Evolutionary conservation across 192 early-diverging fungal species (phyloP), one percentile per base, ranked within the genome.

Genomic region (Mortierella hygrophila): DNA sequence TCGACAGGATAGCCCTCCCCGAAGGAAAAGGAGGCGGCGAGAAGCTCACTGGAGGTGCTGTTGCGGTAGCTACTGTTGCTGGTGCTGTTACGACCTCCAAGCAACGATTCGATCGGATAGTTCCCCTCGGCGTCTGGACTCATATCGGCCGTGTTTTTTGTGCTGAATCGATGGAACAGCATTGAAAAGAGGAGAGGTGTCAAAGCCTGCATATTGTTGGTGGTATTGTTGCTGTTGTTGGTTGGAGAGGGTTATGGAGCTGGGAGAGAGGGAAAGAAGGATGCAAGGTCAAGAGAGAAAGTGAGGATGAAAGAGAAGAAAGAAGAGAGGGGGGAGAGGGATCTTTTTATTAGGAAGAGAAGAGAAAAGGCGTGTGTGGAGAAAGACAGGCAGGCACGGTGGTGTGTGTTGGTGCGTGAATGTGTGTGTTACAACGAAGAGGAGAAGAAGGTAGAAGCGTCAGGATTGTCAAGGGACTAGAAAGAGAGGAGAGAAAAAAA

Each of bases 131-230:
- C 20, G 60, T 63, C 41, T 18, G 72, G 18, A 37, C 70, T 32
- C 35, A 26, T n/a, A 26, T 68, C 78, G 23, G 78, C 23, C 10
- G 55, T 63, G 37, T 75, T 13, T 42, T 29, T 52, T 20, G 63
- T 47, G 75, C 49, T 70, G 75, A 29, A 77, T 60, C 84, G 84
- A 29, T 79, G 79, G 76, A 86, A 86, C 47, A 86, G 84, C 84
- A 86, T 86, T 18, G 84, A 77, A 37, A 86, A 86, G 76, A 86
- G 84, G 49, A 86, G 84, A 0, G 84, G 84, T 26, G 84, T 86
- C 65, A 86, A 79, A 4, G 84, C 84, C 69, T 86, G 84, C 84
- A 86, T 86, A 72, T 37, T 74, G 44, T 21, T 54, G 18, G 0
- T 37, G 65, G 76, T 32, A 26, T 49, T 37, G 76, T 9, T 38